Conservation (phyloP, 208 protist genomes). For the Trypanosoma scelopori region DNA sequence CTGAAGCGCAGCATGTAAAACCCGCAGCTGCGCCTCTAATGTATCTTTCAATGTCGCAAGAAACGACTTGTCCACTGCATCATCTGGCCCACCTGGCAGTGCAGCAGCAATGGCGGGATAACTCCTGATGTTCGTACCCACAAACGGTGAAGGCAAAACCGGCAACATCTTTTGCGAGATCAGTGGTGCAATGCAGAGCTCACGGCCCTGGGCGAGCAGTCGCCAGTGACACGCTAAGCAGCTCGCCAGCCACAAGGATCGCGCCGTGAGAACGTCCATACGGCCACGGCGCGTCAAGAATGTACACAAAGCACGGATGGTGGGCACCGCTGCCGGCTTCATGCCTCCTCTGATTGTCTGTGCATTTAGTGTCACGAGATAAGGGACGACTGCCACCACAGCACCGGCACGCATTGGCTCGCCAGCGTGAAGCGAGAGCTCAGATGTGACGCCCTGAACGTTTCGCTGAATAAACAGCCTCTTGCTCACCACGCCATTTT, state of each 20-base stretch:
- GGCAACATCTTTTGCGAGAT: constrained; percentile 32
- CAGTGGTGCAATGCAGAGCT: constrained; percentile 28
- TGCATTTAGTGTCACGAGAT: constrained; percentile 57
- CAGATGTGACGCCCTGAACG: constrained; percentile 15
- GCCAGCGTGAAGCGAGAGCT: constrained; percentile 37
- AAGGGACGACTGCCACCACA: constrained; percentile 67
- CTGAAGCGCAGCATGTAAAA: constrained; percentile 38
- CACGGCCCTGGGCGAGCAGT: constrained; percentile 24
- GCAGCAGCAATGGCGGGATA: constrained; percentile 32
- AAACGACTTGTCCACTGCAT: neutral
- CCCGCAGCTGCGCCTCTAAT: constrained; percentile 29
- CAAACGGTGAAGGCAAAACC: constrained; percentile 39
- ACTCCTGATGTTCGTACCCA: constrained; percentile 7
- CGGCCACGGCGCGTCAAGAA: constrained; percentile 56
- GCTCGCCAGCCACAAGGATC: constrained; percentile 25
- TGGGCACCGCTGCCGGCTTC: constrained; percentile 41
- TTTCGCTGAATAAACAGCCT: constrained; percentile 31
- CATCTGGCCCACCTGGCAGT: constrained; percentile 14
- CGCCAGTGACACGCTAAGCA: constrained; percentile 40
- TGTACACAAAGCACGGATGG: constrained; percentile 38
- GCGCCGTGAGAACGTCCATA: constrained; percentile 34
- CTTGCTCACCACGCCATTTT: constrained; percentile 62
- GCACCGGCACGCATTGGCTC: constrained; percentile 51
- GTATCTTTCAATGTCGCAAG: constrained; percentile 12
- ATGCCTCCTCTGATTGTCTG: constrained; percentile 67